Evolutionary conservation across 768 basidiomycete species (phyloP).

Genomic region (Coprinopsis marcescibilis): DNA sequence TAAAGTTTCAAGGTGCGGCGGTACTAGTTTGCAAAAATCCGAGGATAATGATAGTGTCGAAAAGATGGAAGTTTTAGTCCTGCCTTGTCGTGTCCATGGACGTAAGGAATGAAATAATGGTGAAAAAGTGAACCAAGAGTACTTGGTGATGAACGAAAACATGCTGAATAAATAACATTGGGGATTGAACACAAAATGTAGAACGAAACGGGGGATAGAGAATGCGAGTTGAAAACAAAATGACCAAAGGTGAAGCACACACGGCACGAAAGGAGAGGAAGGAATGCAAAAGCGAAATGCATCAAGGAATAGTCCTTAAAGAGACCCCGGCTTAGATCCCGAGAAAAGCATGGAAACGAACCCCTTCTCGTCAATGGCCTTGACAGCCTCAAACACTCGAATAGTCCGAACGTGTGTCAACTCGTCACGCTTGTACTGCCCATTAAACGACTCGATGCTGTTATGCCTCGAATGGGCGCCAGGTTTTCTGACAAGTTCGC

Average conservation of each 20-base stretch:
- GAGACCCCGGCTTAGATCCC: no score
- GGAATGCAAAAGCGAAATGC: background rate
- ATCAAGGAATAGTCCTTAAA: no score
- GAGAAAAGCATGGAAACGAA: conserved; percentile 7
- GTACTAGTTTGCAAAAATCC: no score
- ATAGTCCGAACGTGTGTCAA: conserved; percentile 48
- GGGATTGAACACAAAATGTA: no score
- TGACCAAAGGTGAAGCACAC: background rate
- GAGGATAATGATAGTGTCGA: background rate
- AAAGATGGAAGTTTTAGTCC: no score
- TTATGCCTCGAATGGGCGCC: conserved; percentile 6
- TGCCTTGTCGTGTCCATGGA: no score
- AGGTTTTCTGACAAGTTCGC: conserved; percentile 1
- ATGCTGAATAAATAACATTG: background rate
- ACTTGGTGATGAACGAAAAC: background rate
- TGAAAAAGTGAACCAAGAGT: background rate
- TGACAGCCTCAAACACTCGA: conserved; percentile 46
- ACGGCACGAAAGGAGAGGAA: background rate
- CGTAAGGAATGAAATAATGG: background rate
- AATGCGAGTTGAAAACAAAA: no score
- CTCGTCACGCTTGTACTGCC: conserved; percentile 25
- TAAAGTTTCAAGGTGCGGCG: no score
- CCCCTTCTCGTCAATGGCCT: conserved; percentile 18
- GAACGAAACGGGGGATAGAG: no score
- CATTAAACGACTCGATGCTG: conserved; percentile 18